These are phyloP conservation scores for Ceriops tagal DNA, from an alignment of 345 rosid genomes.

Conservation along the genomic window DNA sequence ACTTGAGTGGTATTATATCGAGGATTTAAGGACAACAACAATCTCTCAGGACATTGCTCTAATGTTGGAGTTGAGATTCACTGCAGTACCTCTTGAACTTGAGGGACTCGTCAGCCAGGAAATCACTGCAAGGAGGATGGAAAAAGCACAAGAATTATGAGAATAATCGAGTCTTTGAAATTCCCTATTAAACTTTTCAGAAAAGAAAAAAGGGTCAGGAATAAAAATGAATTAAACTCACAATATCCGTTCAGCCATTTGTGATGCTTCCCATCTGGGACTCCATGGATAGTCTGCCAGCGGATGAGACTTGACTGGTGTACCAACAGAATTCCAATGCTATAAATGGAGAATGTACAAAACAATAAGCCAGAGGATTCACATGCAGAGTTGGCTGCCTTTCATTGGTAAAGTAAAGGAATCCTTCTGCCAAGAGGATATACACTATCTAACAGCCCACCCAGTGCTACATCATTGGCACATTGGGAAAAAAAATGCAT, in stretches of 20 bases:
- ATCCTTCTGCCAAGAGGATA: too few species aligned
- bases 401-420: too few species aligned
- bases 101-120: slow-evolving; percentile 60
- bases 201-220: background rate
- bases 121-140: slow-evolving; percentile 46
- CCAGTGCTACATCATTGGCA: too few species aligned
- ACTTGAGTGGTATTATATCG: background rate
- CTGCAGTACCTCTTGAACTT: slow-evolving; percentile 78
- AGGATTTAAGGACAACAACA: background rate
- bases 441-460: too few species aligned
- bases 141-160: background rate
- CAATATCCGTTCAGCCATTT: slow-evolving; percentile 82
- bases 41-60: slow-evolving; percentile 14
- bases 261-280: slow-evolving; percentile 86
- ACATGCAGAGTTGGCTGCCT: too few species aligned
- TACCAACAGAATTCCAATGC: slow-evolving; percentile 61
- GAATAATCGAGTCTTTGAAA: background rate
- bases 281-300: slow-evolving; percentile 86
- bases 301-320: slow-evolving; percentile 58
- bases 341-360: slow-evolving; percentile 19
- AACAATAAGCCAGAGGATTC: slow-evolving; percentile 1
- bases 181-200: too few species aligned
- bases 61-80: slow-evolving; percentile 59
- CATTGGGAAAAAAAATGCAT: too few species aligned
- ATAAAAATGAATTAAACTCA: slow-evolving; percentile 30